Percentiles rank a stretch among this genome's conserved stretches.
Evolutionary conservation across 1,284 basidiomycete species (phyloP).

Genomic region (Microbotryum lychnidis-dioicae): DNA sequence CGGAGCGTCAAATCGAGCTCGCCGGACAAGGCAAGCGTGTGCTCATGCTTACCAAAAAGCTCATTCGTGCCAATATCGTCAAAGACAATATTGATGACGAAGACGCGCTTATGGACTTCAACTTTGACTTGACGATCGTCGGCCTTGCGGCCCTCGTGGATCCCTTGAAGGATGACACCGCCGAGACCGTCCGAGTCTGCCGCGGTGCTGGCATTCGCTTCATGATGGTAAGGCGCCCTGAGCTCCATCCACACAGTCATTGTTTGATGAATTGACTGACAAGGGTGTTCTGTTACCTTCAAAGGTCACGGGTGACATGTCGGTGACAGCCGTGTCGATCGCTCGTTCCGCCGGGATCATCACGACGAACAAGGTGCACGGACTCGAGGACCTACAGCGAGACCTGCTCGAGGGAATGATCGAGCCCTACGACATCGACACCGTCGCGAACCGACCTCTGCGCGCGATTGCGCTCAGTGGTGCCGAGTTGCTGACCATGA

Average conservation of each 20-base stretch:
- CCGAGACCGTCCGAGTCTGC: conserved; percentile 48
- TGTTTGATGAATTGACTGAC: not conserved
- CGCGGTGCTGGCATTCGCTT: conserved; percentile 45
- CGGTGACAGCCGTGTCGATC: conserved; percentile 52
- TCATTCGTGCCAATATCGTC: conserved; percentile 31
- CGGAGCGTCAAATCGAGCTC: conserved; percentile 48
- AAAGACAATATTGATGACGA: conserved; percentile 32
- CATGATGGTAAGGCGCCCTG: conserved; percentile 2
- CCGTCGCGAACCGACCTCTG: conserved; percentile 38
- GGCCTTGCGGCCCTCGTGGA: conserved; percentile 59
- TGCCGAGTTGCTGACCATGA: conserved; percentile 43
- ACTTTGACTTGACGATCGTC: conserved; percentile 49
- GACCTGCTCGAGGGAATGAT: no score
- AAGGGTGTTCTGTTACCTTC: conserved; percentile 49
- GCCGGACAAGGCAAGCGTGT: conserved; percentile 56
- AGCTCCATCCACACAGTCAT: no score
- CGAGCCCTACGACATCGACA: no score
- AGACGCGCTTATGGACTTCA: conserved; percentile 36
- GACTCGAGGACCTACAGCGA: conserved; percentile 40
- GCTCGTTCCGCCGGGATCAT: conserved; percentile 55
- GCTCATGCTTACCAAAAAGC: conserved; percentile 45
- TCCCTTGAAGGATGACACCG: conserved; percentile 55
- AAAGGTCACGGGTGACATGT: conserved; percentile 61
- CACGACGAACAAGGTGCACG: conserved; percentile 43
- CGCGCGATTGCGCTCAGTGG: conserved; percentile 35